Evolutionary conservation across 2,329 filamentous ascomycete genomes (phyloP).

Genomic region (Sporothrix sp.): DNA sequence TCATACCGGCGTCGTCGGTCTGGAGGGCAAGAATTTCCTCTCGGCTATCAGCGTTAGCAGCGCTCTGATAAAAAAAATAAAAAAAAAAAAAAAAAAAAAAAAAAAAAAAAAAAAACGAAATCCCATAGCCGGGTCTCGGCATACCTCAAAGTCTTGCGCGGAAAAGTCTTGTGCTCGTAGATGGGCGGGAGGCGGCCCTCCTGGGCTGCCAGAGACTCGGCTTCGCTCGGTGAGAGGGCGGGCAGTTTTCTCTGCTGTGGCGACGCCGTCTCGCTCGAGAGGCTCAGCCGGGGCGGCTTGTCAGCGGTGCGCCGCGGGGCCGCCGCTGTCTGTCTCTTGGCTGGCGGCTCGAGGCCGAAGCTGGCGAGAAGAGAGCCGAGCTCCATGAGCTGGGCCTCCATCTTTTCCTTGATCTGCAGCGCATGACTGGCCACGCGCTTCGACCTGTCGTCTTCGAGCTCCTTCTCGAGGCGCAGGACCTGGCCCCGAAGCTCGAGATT

Average conservation of each 20-base stretch:
- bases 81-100: no score
- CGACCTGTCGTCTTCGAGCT: slow-evolving; percentile 51
- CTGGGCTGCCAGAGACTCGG: slow-evolving; percentile 39
- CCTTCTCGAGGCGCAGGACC: slow-evolving; percentile 58
- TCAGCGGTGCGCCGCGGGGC: slow-evolving; percentile 31
- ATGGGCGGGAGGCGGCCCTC: slow-evolving; percentile 56
- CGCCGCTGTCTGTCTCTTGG: slow-evolving; percentile 37
- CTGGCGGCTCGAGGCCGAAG: slow-evolving; percentile 52
- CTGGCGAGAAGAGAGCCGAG: slow-evolving; percentile 57
- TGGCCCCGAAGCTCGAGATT: slow-evolving; percentile 65
- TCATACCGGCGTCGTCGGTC: slow-evolving; percentile 37
- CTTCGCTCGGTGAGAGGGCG: slow-evolving; percentile 45
- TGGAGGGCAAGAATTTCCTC: slow-evolving; percentile 55
- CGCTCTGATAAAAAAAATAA: no score
- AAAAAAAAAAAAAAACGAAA: no score
- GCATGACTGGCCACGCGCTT: slow-evolving; percentile 56
- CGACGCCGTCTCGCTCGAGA: slow-evolving; percentile 5
- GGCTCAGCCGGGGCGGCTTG: slow-evolving; percentile 33
- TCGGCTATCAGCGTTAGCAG: slow-evolving; percentile 37
- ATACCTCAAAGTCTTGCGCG: slow-evolving; percentile 59
- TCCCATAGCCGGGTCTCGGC: slow-evolving; percentile 21
- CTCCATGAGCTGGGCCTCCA: slow-evolving; percentile 65
- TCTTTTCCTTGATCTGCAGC: slow-evolving; percentile 56
- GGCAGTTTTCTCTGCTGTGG: slow-evolving; percentile 41
- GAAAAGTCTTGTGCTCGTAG: slow-evolving; percentile 57